Percentiles rank a stretch among this genome's conserved stretches.
These are phyloP conservation scores for Pelargonium nanum DNA, from an alignment of 345 rosid species.

Conservation along the genomic window DNA sequence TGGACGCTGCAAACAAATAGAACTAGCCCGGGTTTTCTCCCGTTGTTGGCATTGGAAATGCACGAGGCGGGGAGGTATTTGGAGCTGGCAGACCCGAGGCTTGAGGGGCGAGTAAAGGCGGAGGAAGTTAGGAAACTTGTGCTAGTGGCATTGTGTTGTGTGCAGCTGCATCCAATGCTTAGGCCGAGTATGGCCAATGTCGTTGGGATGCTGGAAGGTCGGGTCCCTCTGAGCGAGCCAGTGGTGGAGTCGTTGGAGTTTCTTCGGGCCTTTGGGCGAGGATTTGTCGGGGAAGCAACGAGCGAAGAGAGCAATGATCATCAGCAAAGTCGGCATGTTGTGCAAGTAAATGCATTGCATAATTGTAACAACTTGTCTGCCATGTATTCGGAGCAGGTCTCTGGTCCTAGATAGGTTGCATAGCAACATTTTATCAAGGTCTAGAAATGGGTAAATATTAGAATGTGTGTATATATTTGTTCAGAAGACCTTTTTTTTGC, in stretches of 20 bases:
- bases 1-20: constrained; percentile 33
- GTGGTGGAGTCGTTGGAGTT: constrained; percentile 64
- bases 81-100: constrained; percentile 72
- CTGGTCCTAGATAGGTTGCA: constrained; percentile 87
- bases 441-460: too few species aligned
- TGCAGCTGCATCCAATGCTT: constrained; percentile 51
- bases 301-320: constrained; percentile 30
- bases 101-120: constrained; percentile 56
- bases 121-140: constrained; percentile 48
- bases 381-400: constrained; percentile 67
- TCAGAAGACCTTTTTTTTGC: too few species aligned
- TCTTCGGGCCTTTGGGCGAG: constrained; percentile 64
- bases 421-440: too few species aligned
- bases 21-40: constrained; percentile 49
- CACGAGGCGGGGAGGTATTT: constrained; percentile 56
- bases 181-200: constrained; percentile 57
- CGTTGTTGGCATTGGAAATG: constrained; percentile 76
- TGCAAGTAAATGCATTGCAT: constrained; percentile 19
- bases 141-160: constrained; percentile 59
- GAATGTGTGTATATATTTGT: too few species aligned
- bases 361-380: constrained; percentile 39
- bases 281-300: constrained; percentile 64
- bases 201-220: constrained; percentile 69
- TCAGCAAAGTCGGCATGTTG: constrained; percentile 17
- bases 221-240: constrained; percentile 45